Percentiles rank a stretch among this genome's conserved stretches.
Conservation (phyloP, 768 basidiomycete species). For the Rhizopogon vinicolor region DNA sequence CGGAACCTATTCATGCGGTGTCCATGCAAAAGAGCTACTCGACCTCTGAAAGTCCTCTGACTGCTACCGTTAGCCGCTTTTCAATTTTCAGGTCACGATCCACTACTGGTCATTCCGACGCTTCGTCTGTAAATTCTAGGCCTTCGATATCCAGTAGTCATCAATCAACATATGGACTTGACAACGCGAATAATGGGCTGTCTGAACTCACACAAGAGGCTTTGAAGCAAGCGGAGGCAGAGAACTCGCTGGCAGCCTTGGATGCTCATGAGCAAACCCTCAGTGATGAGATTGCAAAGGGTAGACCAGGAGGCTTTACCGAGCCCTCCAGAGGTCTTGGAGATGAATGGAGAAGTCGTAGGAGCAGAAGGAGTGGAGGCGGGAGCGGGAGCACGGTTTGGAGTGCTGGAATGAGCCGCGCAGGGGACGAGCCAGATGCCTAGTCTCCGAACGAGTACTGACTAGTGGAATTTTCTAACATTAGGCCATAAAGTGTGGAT, state of each 20-base stretch:
- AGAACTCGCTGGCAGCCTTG: slow-evolving; percentile 69
- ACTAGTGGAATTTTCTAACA: neutral
- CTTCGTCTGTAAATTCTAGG: slow-evolving; percentile 44
- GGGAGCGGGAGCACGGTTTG: slow-evolving; percentile 80
- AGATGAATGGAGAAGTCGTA: slow-evolving; percentile 54
- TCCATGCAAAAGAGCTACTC: slow-evolving; percentile 37
- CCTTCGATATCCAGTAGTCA: slow-evolving; percentile 31
- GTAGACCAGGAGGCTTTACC: slow-evolving; percentile 71
- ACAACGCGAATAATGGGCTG: slow-evolving; percentile 19
- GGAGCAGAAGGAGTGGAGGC: slow-evolving; percentile 44
- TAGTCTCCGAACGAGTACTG: slow-evolving; percentile 5
- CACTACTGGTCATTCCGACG: slow-evolving; percentile 37
- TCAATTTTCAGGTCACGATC: slow-evolving; percentile 66
- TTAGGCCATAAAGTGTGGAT: slow-evolving; percentile 9
- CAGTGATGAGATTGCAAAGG: slow-evolving; percentile 73
- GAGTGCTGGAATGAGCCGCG: slow-evolving; percentile 79
- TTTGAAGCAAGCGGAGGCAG: slow-evolving; percentile 74
- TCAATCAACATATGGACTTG: slow-evolving; percentile 25
- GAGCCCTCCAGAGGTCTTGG: slow-evolving; percentile 47
- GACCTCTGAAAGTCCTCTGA: slow-evolving; percentile 27
- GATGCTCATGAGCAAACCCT: slow-evolving; percentile 75
- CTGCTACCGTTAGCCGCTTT: slow-evolving; percentile 44
- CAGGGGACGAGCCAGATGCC: slow-evolving; percentile 41
- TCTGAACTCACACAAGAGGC: slow-evolving; percentile 67
- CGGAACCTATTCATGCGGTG: slow-evolving; percentile 18